A percentile compares a stretch with the other conserved stretches of the same genome.
These are phyloP conservation scores for Vanderwaltozyma verrucispora DNA, from an alignment of 805 yeast species.

Conservation along the genomic window DNA sequence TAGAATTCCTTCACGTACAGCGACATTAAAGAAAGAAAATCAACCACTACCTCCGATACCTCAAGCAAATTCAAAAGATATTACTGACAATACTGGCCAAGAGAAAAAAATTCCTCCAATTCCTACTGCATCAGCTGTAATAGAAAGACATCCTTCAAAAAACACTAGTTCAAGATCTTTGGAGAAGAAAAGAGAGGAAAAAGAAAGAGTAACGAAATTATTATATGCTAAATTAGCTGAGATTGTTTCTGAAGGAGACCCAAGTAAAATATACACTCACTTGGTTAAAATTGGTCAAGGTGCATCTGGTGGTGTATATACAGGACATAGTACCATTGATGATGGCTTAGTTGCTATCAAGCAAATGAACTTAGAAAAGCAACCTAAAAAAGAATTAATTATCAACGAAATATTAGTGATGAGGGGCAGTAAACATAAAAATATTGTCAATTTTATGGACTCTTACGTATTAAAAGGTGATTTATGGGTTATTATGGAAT, in stretches of 20 bases:
- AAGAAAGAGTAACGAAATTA: slow-evolving; percentile 60
- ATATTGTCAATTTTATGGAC: slow-evolving; percentile 90
- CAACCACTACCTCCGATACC: slow-evolving; percentile 22
- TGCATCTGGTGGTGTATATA: slow-evolving; percentile 94
- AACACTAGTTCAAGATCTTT: slow-evolving; percentile 12
- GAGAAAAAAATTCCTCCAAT: slow-evolving; percentile 21
- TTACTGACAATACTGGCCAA: not conserved
- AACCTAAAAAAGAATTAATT: slow-evolving; percentile 90
- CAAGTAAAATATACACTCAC: slow-evolving; percentile 55
- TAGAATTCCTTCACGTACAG: slow-evolving; percentile 7
- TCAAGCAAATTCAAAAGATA: not conserved
- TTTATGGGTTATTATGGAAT: slow-evolving; percentile 97
- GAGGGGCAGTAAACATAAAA: slow-evolving; percentile 83
- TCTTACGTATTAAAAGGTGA: slow-evolving; percentile 68
- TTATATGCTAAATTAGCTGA: slow-evolving; percentile 52
- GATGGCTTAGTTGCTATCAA: slow-evolving; percentile 77
- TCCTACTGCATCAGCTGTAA: slow-evolving; percentile 24
- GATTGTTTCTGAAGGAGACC: slow-evolving; percentile 82
- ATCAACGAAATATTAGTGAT: slow-evolving; percentile 92
- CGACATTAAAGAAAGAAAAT: slow-evolving; percentile 13
- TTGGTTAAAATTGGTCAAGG: slow-evolving; percentile 92
- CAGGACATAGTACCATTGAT: slow-evolving; percentile 57
- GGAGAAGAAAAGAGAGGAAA: slow-evolving; percentile 69
- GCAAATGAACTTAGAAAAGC: slow-evolving; percentile 90
- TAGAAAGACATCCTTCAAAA: slow-evolving; percentile 12